These are phyloP conservation scores for Lasiodiplodia theobromae DNA, from an alignment of 2,329 filamentous ascomycete genomes.

Conservation along the genomic window DNA sequence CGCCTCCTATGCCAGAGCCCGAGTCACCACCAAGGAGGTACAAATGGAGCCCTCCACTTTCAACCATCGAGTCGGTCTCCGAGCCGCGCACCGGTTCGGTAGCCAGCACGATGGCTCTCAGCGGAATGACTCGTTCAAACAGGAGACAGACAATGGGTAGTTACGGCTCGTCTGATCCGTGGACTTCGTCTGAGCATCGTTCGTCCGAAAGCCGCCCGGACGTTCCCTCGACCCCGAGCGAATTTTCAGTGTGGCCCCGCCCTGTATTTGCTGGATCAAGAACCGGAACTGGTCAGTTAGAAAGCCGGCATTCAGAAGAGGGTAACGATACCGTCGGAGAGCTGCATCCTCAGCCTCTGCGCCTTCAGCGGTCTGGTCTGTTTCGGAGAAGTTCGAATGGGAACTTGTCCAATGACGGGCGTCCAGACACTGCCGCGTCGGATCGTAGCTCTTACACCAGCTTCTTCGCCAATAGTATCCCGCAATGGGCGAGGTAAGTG, in stretches of 20 bases:
- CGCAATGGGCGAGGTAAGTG: conserved; percentile 46
- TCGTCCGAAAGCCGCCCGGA: conserved; percentile 29
- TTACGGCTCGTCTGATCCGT: conserved; percentile 41
- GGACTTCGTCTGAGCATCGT: conserved; percentile 25
- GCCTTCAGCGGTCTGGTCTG: conserved; percentile 48
- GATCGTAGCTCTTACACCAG: conserved; percentile 34
- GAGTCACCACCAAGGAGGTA: conserved; percentile 38
- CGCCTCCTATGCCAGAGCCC: conserved; percentile 48
- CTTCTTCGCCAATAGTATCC: conserved; percentile 46
- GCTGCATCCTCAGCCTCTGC: conserved; percentile 47
- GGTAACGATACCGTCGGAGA: conserved; percentile 49
- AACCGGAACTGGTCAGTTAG: conserved; percentile 32
- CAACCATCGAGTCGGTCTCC: conserved; percentile 36
- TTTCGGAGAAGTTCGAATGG: conserved; percentile 40
- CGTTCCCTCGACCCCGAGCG: conserved; percentile 38
- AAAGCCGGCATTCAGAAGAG: conserved; percentile 46
- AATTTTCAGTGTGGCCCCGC: conserved; percentile 45
- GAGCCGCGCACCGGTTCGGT: conserved; percentile 26
- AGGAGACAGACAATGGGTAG: conserved; percentile 45
- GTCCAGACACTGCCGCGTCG: conserved; percentile 23
- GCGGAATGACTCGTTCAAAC: conserved; percentile 31
- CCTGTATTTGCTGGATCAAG: conserved; percentile 44
- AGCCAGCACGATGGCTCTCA: conserved; percentile 27
- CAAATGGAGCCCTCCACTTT: conserved; percentile 50
- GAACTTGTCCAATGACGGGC: conserved; percentile 21